These are phyloP conservation scores for Talaromyces stipitatus DNA, from an alignment of 495 filamentous ascomycete species.

Conservation along the genomic window DNA sequence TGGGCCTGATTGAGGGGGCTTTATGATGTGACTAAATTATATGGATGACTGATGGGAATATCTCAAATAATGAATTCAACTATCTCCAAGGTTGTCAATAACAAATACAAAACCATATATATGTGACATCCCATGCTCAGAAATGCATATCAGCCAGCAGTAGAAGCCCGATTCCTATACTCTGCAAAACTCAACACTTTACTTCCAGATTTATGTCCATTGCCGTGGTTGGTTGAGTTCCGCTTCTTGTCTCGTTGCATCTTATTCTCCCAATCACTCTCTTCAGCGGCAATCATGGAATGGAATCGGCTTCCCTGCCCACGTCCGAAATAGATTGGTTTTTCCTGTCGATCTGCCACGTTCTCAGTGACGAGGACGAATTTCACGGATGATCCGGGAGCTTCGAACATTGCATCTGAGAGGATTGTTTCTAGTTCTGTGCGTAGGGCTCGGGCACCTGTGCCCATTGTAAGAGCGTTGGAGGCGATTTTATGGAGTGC, in stretches of 20 bases:
- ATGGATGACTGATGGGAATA: no score
- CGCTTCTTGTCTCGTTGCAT: constrained; percentile 24
- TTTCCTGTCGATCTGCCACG: constrained; percentile 57
- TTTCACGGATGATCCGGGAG: constrained; percentile 62
- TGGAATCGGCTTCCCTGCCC: constrained; percentile 55
- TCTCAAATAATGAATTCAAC: no score
- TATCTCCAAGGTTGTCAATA: no score
- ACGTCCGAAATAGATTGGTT: constrained; percentile 53
- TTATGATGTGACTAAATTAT: no score
- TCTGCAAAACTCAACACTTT: constrained; percentile 44
- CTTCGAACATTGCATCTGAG: constrained; percentile 85
- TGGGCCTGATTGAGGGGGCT: no score
- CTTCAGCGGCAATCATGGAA: constrained; percentile 50
- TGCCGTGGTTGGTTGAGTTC: constrained; percentile 17
- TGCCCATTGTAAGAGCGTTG: constrained; percentile 65
- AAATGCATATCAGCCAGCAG: constrained; percentile 9
- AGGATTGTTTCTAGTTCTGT: constrained; percentile 86
- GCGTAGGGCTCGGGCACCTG: constrained; percentile 78
- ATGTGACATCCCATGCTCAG: background rate
- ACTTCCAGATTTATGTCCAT: background rate
- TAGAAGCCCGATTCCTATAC: constrained; percentile 36
- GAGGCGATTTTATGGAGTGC: constrained; percentile 74
- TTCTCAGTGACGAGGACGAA: constrained; percentile 70
- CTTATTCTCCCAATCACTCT: constrained; percentile 54
- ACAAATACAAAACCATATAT: no score